phyloP scores from a whole-genome alignment of 192 early-diverging fungal genomes.

The Gryganskiella cystojenkinii region DNA sequence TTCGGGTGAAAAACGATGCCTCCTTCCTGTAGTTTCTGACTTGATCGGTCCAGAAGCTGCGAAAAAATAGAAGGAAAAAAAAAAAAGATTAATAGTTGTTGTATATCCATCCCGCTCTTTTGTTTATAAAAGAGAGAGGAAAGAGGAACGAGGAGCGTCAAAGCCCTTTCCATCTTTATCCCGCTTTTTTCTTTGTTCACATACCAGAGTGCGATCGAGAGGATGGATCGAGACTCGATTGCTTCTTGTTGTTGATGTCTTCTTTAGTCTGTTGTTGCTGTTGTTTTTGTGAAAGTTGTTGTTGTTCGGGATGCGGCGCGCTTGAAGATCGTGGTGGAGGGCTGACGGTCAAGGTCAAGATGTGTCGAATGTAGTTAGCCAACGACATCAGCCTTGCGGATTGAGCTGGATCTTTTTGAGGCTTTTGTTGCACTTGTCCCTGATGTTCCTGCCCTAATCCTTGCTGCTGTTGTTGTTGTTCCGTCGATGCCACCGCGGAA shows the following conservation, averaged over 20 bases:
- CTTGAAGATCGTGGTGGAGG: conserved; percentile 29
- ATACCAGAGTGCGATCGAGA: too few relatives aligned
- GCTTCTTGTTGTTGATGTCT: too few relatives aligned
- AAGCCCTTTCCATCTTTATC: too few relatives aligned
- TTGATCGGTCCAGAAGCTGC: conserved; percentile 45
- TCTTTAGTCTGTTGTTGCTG: not conserved
- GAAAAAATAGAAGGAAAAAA: not conserved
- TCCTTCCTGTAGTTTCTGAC: conserved; percentile 9
- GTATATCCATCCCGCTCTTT: not conserved
- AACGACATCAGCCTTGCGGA: conserved; percentile 35
- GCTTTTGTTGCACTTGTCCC: not conserved
- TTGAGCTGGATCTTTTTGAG: conserved; percentile 9
- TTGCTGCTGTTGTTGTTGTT: conserved; percentile 8
- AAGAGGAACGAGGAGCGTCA: too few relatives aligned
- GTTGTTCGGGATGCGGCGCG: conserved; percentile 6
- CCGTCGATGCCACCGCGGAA: not conserved
- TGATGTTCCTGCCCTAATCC: not conserved
- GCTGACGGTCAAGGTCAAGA: conserved; percentile 6
- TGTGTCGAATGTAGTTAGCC: conserved; percentile 52
- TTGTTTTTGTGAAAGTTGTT: conserved; percentile 7
- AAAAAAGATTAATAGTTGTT: conserved; percentile 8
- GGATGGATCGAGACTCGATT: too few relatives aligned
- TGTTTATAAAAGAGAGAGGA: too few relatives aligned
- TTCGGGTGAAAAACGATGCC: conserved; percentile 24
- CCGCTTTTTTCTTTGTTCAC: too few relatives aligned